Base-by-base conservation (phyloP, 2,329 filamentous ascomycete genomes). In the Trichoderma polysporum region DNA sequence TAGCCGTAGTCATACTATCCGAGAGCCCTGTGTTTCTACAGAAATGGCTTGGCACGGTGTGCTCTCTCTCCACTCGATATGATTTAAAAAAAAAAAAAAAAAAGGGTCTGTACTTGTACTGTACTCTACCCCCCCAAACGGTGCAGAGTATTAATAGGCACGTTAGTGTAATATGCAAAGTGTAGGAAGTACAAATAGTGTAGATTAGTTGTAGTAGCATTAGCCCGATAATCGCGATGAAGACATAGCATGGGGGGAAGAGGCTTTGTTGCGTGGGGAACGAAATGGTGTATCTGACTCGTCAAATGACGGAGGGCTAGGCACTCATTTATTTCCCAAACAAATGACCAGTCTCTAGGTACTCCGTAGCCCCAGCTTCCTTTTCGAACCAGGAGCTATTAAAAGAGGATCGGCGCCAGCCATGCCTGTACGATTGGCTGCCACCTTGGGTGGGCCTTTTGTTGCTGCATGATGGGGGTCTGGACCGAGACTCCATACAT, bases 391-490 rank as follows among this genome's bases (percentile, higher is more conserved):
- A 63, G 49, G 12, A 63, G 49, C 60, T 35, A 56, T 47, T 54
- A 56, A 63, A 63, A 54, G 60, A 63, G 49, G 60, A 63, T 63
- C 60, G 49, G 35, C 60, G 60, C 37, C 60, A 63, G 60, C 50
- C 50, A 63, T 63, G 47, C 27, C 37, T 45, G 35, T 47, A 45
- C 60, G 60, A 63, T 63, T 63, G 60, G 60, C 60, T 63, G 47
- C 60, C 49, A 29, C 33, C 33, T 15, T 6, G 49, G 49, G 49
- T 45, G 59, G 49, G 35, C 59, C 53, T 53, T 62, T 45, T 39
- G 47, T 19, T 62, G 50, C 17, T 54, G 47, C 47, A 29, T 52
- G 47, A 29, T 29, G 29, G 27, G 29, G 29, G 47, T 45, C 59
- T 62, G 59, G 59, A 53, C 59, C 59, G 33, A 53, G 59, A 52